These are phyloP conservation scores for Cyclostephanos tholiformis DNA, from an alignment of 108 stramenopile species.

Conservation along the genomic window DNA sequence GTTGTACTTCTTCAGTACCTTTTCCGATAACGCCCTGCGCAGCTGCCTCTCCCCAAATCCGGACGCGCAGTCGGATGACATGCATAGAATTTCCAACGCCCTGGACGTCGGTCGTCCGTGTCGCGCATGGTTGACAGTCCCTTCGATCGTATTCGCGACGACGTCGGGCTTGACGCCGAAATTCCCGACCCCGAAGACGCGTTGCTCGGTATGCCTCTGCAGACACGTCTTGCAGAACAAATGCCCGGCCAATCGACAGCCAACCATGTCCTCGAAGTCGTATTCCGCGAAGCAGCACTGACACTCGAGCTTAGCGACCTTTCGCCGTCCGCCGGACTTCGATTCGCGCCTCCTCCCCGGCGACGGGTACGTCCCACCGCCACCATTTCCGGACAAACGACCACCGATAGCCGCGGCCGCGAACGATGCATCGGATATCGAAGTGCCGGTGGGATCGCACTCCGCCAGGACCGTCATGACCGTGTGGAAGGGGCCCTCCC, in stretches of 20 bases:
- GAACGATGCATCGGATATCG: slow-evolving; percentile 22
- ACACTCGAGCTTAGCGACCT: slow-evolving; percentile 63
- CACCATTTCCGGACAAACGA: slow-evolving; percentile 11
- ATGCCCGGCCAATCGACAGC: slow-evolving; percentile 74
- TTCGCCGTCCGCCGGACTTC: slow-evolving; percentile 5
- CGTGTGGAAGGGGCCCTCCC: slow-evolving; percentile 14
- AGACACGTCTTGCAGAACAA: slow-evolving; percentile 83
- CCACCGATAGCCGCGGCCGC: slow-evolving; percentile 37
- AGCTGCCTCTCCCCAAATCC: slow-evolving; percentile 66
- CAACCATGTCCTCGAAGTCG: slow-evolving; percentile 77
- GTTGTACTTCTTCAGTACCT: slow-evolving; percentile 79
- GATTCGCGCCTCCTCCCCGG: neutral
- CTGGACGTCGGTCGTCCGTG: slow-evolving; percentile 4
- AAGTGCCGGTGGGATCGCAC: slow-evolving; percentile 24
- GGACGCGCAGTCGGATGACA: slow-evolving; percentile 69
- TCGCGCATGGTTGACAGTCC: neutral
- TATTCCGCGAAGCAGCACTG: slow-evolving; percentile 75
- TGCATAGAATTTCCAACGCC: slow-evolving; percentile 70
- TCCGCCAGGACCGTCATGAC: slow-evolving; percentile 44
- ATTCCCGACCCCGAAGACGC: slow-evolving; percentile 73
- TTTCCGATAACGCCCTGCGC: slow-evolving; percentile 61
- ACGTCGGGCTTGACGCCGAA: slow-evolving; percentile 37
- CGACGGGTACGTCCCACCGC: neutral
- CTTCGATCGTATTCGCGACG: slow-evolving; percentile 15
- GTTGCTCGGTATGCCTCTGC: slow-evolving; percentile 63